Evolutionary conservation across 306 rosid species (phyloP).

Genomic region (Abrus pulchellus): DNA sequence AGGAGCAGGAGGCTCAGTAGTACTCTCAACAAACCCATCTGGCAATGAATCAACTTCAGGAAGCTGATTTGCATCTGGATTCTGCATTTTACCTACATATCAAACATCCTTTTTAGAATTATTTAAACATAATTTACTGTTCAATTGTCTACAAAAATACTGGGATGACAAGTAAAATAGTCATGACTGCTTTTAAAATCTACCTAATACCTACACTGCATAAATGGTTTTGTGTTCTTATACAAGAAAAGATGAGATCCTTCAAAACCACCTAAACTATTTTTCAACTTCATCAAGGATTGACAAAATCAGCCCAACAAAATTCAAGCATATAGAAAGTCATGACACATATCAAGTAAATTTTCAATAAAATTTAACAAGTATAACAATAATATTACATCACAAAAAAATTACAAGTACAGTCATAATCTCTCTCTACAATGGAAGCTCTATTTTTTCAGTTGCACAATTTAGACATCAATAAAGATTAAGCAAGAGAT

Average conservation of each 20-base stretch:
- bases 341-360: not conserved
- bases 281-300: slow-evolving; percentile 31
- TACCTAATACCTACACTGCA: slow-evolving; percentile 29
- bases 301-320: slow-evolving; percentile 5
- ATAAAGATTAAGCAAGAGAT: not conserved
- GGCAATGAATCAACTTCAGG: slow-evolving; percentile 93
- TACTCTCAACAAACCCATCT: slow-evolving; percentile 90
- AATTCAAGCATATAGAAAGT: slow-evolving; percentile 23
- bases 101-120: slow-evolving; percentile 47
- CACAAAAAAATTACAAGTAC: slow-evolving; percentile 19
- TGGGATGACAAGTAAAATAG: slow-evolving; percentile 10
- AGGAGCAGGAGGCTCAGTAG: slow-evolving; percentile 73
- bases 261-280: slow-evolving; percentile 24
- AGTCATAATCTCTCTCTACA: not conserved
- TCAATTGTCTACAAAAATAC: slow-evolving; percentile 16
- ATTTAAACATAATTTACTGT: slow-evolving; percentile 33
- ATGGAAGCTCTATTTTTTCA: not conserved
- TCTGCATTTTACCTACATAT: slow-evolving; percentile 74
- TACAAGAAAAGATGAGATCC: not conserved
- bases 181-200: slow-evolving; percentile 24
- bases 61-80: slow-evolving; percentile 82
- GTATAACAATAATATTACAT: slow-evolving; percentile 4
- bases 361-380: slow-evolving; percentile 14
- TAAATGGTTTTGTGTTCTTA: slow-evolving; percentile 21
- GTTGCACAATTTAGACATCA: not conserved